Evolutionary conservation across 441 rosid species (phyloP).

Genomic region (Erysimum pusillum): DNA sequence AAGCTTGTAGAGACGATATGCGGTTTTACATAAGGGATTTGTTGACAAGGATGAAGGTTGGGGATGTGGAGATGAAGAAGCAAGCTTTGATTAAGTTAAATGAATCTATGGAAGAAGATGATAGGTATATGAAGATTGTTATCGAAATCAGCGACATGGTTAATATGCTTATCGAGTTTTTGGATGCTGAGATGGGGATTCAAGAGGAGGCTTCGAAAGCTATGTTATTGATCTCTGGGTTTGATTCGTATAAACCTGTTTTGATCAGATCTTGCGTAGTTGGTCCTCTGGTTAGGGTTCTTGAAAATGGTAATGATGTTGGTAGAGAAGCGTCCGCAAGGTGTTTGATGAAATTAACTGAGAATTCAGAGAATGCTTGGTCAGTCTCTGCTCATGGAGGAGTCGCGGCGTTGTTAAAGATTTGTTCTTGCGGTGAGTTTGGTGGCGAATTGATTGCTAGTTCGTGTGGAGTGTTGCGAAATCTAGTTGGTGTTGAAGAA

Average conservation of each 20-base stretch:
- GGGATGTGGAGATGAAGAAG: constrained; percentile 78
- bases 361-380: constrained; percentile 91
- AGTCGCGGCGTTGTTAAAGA: constrained; percentile 74
- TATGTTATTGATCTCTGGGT: constrained; percentile 61
- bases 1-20: constrained; percentile 78
- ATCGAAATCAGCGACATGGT: constrained; percentile 64
- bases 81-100: constrained; percentile 66
- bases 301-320: constrained; percentile 61
- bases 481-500: constrained; percentile 83
- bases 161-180: constrained; percentile 57
- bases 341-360: constrained; percentile 71
- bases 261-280: constrained; percentile 73
- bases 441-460: constrained; percentile 58
- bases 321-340: constrained; percentile 68
- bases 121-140: constrained; percentile 59
- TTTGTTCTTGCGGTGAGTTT: constrained; percentile 56
- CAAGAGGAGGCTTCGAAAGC: constrained; percentile 70
- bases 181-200: constrained; percentile 64
- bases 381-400: constrained; percentile 95
- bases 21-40: constrained; percentile 83
- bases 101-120: constrained; percentile 62
- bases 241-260: constrained; percentile 56
- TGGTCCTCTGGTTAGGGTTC: constrained; percentile 71
- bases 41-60: constrained; percentile 86
- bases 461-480: constrained; percentile 79